These are phyloP conservation scores for Xylaria multiplex DNA, from an alignment of 2,329 filamentous ascomycete species.

Conservation along the genomic window DNA sequence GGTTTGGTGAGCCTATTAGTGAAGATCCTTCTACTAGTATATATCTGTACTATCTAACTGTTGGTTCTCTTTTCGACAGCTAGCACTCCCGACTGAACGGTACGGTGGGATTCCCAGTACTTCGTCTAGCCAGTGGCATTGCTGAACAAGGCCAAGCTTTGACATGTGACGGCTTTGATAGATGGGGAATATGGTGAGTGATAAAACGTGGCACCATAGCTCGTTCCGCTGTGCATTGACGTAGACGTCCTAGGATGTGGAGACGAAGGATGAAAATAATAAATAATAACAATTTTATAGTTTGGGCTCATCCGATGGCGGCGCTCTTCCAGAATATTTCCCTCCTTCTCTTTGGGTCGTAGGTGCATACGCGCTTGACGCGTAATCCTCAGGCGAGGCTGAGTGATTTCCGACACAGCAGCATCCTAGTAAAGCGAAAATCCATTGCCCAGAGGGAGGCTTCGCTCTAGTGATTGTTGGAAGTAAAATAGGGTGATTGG, in stretches of 20 bases:
- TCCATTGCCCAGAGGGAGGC: not conserved
- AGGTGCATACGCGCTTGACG: conserved; percentile 47
- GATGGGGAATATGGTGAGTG: conserved; percentile 5
- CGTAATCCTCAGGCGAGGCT: conserved; percentile 30
- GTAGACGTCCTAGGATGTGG: conserved; percentile 26
- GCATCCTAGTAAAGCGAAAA: not conserved
- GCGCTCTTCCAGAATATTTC: conserved; percentile 36
- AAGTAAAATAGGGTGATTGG: not conserved
- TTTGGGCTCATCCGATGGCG: conserved; percentile 1
- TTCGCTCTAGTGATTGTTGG: conserved; percentile 21
- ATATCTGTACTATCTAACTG: not conserved
- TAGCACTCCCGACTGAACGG: conserved; percentile 31
- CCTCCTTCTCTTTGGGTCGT: conserved; percentile 27
- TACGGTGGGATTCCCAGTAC: conserved; percentile 21
- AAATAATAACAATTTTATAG: conserved; percentile 17
- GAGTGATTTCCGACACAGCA: conserved; percentile 25
- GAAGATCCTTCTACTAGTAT: not conserved
- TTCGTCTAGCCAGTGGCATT: conserved; percentile 28
- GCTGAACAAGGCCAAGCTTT: conserved; percentile 29
- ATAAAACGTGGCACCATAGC: conserved; percentile 30
- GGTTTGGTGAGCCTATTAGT: conserved; percentile 5
- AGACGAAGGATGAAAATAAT: not conserved
- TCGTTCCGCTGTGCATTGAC: conserved; percentile 13
- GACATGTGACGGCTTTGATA: conserved; percentile 1
- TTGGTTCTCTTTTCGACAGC: conserved; percentile 1